Evolutionary conservation across 2,329 filamentous ascomycete genomes (phyloP).

Genomic region (Penicillium sp.): DNA sequence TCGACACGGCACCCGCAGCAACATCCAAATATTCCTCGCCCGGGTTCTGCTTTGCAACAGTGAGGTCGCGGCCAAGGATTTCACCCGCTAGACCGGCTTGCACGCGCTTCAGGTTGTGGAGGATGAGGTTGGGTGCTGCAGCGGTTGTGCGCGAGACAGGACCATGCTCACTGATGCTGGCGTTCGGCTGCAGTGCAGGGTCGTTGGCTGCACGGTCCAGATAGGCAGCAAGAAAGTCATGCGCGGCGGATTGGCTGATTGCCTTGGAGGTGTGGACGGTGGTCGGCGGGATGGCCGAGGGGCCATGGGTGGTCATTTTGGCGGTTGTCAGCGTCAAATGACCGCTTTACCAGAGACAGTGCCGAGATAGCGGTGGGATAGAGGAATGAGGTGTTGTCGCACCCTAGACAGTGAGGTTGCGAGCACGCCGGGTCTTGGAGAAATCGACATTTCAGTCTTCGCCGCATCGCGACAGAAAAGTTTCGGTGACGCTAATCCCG

Average conservation of each 20-base stretch:
- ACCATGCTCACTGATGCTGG: slow-evolving; percentile 44
- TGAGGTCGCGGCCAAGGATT: slow-evolving; percentile 42
- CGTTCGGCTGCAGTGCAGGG: slow-evolving; percentile 44
- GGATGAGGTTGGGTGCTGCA: slow-evolving; percentile 41
- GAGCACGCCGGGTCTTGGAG: slow-evolving; percentile 4
- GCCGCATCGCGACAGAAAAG: slow-evolving; percentile 23
- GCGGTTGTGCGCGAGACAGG: slow-evolving; percentile 43
- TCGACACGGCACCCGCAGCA: slow-evolving; percentile 32
- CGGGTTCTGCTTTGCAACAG: slow-evolving; percentile 36
- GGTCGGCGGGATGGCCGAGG: slow-evolving; percentile 39
- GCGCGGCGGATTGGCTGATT: slow-evolving; percentile 40
- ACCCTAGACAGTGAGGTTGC: slow-evolving; percentile 3
- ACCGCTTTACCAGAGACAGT: background rate
- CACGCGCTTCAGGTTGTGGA: slow-evolving; percentile 47
- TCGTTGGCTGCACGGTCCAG: slow-evolving; percentile 43
- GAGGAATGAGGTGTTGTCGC: slow-evolving; percentile 1
- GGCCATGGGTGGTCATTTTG: slow-evolving; percentile 39
- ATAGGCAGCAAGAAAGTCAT: slow-evolving; percentile 45
- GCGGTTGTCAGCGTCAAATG: slow-evolving; percentile 5
- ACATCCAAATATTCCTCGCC: slow-evolving; percentile 40
- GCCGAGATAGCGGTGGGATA: background rate
- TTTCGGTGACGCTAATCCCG: slow-evolving; percentile 24
- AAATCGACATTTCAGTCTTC: slow-evolving; percentile 1
- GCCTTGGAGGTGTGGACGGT: slow-evolving; percentile 35
- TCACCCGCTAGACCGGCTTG: slow-evolving; percentile 45